A percentile compares a stretch with the other conserved stretches of the same genome.
Evolutionary conservation across 441 rosid genomes (phyloP).

Genomic region (Pelargonium myrrhifolium): DNA sequence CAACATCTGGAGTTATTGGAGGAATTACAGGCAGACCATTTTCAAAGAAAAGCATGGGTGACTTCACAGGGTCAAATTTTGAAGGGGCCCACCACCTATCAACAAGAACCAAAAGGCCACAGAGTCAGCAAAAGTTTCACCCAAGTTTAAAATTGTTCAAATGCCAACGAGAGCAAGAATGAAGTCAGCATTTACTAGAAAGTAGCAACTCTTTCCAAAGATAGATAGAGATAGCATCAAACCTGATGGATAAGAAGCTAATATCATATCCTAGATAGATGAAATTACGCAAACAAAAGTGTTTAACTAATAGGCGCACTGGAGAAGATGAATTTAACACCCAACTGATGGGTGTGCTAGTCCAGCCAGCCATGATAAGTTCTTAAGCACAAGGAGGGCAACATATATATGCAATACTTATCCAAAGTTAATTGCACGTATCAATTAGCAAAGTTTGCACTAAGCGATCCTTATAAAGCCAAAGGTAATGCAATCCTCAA

Average conservation of each 20-base stretch:
- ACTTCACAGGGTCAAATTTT: slow-evolving; percentile 70
- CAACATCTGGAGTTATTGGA: slow-evolving; percentile 48
- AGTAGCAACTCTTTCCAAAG: background rate
- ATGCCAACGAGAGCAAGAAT: background rate
- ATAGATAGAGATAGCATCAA: background rate
- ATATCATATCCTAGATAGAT: slow-evolving; percentile 1
- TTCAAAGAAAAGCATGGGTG: slow-evolving; percentile 91
- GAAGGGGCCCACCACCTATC: slow-evolving; percentile 94
- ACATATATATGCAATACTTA: background rate
- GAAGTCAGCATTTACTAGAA: slow-evolving; percentile 3
- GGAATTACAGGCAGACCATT: slow-evolving; percentile 60
- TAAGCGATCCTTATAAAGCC: background rate
- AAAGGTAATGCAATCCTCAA: background rate
- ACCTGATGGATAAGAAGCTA: background rate
- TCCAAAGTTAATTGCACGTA: background rate
- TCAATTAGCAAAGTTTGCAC: too few species aligned
- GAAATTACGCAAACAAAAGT: background rate
- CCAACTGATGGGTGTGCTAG: background rate
- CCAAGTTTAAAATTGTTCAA: background rate
- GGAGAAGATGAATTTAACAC: background rate
- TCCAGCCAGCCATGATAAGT: background rate
- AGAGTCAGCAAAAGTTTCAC: slow-evolving; percentile 5
- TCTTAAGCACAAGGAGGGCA: too few species aligned
- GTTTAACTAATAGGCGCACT: background rate
- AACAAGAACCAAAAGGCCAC: slow-evolving; percentile 12